These are phyloP conservation scores for Tetrahymena thermophila DNA, from an alignment of 73 alveolate species.

Conservation along the genomic window DNA sequence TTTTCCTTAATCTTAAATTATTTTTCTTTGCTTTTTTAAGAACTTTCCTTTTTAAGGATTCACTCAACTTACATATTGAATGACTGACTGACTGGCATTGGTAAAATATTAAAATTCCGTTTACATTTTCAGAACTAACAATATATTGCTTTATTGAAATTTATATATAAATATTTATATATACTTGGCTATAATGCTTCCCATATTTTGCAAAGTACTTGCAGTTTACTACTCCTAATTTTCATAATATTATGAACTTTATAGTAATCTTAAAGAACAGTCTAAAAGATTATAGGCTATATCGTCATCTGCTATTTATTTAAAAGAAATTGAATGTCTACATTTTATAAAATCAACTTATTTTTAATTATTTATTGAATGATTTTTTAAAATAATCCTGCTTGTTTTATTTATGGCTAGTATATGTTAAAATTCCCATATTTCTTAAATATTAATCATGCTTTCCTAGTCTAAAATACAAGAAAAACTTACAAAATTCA, in stretches of 20 bases:
- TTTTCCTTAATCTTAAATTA: too few relatives aligned
- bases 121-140: not conserved
- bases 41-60: not conserved
- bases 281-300: not conserved
- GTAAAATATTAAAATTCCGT: not conserved
- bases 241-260: not conserved
- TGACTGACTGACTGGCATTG: not conserved
- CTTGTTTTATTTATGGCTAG: too few relatives aligned
- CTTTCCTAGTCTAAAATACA: not conserved
- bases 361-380: too few relatives aligned
- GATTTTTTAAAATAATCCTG: not conserved
- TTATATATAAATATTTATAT: not conserved
- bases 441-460: not conserved
- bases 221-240: not conserved
- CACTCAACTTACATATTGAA: not conserved
- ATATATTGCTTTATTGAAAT: not conserved
- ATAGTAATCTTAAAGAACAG: not conserved
- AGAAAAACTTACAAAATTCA: not conserved
- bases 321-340: not conserved
- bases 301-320: not conserved
- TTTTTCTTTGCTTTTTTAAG: not conserved
- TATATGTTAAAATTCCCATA: not conserved
- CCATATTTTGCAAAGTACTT: not conserved
- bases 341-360: not conserved
- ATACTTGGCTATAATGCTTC: not conserved